Conservation (phyloP, 768 basidiomycete genomes). For the Mycena kentingensis region DNA sequence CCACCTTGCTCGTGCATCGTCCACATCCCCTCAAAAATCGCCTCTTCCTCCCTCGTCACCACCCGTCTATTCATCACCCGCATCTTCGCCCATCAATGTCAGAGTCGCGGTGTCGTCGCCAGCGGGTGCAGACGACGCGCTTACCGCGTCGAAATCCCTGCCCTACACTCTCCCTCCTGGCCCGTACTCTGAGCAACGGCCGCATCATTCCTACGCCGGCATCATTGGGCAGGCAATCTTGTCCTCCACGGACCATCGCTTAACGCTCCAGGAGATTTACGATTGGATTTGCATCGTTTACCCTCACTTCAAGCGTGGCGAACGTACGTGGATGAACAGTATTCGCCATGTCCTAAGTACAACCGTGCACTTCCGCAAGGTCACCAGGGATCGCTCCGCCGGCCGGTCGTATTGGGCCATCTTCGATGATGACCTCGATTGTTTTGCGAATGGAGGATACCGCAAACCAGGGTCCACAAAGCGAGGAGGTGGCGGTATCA, state of each 20-base stretch:
- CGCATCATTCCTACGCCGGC: conserved; percentile 90
- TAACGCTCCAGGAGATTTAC: conserved; percentile 95
- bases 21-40: conserved; percentile 38
- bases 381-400: conserved; percentile 70
- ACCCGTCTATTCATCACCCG: conserved; percentile 52
- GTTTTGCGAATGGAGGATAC: conserved; percentile 84
- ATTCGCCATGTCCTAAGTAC: conserved; percentile 96
- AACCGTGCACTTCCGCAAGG: conserved; percentile 88
- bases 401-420: conserved; percentile 90
- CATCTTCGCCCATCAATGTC: conserved; percentile 57
- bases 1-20: conserved; percentile 40
- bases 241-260: conserved; percentile 77
- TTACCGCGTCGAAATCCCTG: conserved; percentile 47
- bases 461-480: conserved; percentile 48
- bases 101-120: conserved; percentile 71
- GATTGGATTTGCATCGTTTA: conserved; percentile 93
- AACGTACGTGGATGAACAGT: conserved; percentile 97
- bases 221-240: conserved; percentile 94
- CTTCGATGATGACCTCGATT: conserved; percentile 77
- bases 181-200: conserved; percentile 78
- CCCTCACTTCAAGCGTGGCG: conserved; percentile 90
- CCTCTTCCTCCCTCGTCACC: conserved; percentile 64
- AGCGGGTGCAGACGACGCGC: conserved; percentile 73
- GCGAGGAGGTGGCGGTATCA: conserved; percentile 1
- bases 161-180: conserved; percentile 83